These are phyloP conservation scores for Mucor irregularis DNA, from an alignment of 371 early-diverging fungal species.

Conservation along the genomic window DNA sequence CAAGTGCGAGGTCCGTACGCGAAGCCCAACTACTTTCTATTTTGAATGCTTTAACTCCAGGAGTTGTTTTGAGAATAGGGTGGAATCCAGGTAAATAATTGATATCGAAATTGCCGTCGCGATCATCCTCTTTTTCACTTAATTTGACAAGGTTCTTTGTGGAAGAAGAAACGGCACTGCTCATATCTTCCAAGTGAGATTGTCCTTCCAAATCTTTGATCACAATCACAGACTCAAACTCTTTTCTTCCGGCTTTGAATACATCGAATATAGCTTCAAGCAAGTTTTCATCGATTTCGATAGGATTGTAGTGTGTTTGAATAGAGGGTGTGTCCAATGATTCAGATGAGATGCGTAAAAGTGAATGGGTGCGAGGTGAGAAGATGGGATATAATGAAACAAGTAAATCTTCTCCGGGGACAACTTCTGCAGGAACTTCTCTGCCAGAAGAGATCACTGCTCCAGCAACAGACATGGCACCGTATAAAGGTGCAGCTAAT, in stretches of 20 bases:
- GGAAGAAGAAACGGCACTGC: constrained; percentile 7
- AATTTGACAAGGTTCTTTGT: constrained; percentile 19
- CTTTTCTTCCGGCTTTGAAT: not conserved
- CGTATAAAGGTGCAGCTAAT: constrained; percentile 41
- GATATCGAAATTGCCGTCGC: constrained; percentile 2
- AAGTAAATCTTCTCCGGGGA: not conserved
- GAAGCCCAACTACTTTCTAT: constrained; percentile 44
- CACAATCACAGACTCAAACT: constrained; percentile 21
- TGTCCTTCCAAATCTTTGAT: constrained; percentile 9
- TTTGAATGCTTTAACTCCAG: constrained; percentile 39
- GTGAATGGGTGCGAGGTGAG: constrained; percentile 62
- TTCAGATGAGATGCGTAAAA: constrained; percentile 50
- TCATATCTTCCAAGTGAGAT: constrained; percentile 11
- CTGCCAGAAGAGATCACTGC: constrained; percentile 20
- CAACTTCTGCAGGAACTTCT: not conserved
- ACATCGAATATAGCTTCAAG: constrained; percentile 18
- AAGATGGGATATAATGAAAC: constrained; percentile 50
- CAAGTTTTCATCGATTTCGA: constrained; percentile 8
- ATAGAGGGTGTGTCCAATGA: constrained; percentile 6
- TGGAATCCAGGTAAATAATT: constrained; percentile 25
- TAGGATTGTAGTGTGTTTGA: not conserved
- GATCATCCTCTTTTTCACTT: not conserved
- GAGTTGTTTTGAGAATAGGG: constrained; percentile 37
- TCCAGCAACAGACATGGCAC: constrained; percentile 45
- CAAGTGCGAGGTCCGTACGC: constrained; percentile 2